A percentile compares a stretch with the other conserved stretches of the same genome.
These are phyloP conservation scores for Mycena filopes DNA, from an alignment of 768 basidiomycete species.

Conservation along the genomic window DNA sequence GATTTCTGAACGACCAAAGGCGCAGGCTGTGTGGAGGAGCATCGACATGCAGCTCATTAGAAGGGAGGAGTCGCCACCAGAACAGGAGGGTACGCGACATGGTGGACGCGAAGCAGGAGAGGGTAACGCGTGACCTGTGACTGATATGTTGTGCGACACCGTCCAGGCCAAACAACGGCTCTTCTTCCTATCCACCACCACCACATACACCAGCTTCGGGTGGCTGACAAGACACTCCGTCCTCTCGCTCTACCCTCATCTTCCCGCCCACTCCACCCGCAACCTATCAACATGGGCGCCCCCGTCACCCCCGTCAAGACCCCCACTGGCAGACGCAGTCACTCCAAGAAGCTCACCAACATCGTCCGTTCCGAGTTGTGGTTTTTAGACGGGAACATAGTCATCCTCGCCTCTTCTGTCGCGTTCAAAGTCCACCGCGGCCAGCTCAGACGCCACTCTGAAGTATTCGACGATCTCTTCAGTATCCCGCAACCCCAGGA, in stretches of 20 bases:
- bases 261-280: not conserved
- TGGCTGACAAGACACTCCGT: slow-evolving; percentile 18
- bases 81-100: too few relatives aligned
- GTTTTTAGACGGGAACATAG: slow-evolving; percentile 79
- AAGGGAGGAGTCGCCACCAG: too few relatives aligned
- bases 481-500: slow-evolving; percentile 67
- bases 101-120: too few relatives aligned
- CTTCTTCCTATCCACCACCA: too few relatives aligned
- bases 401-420: slow-evolving; percentile 65
- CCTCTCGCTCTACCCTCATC: slow-evolving; percentile 10
- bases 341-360: slow-evolving; percentile 32
- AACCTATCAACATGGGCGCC: slow-evolving; percentile 27
- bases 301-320: slow-evolving; percentile 24
- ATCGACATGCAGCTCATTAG: too few relatives aligned
- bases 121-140: too few relatives aligned
- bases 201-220: not conserved
- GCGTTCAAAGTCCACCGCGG: slow-evolving; percentile 83
- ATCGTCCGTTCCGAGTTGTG: slow-evolving; percentile 70
- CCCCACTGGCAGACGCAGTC: slow-evolving; percentile 23
- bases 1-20: too few relatives aligned
- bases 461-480: slow-evolving; percentile 78
- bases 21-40: too few relatives aligned
- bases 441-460: slow-evolving; percentile 79
- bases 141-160: too few relatives aligned
- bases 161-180: too few relatives aligned